Conservation (phyloP, 768 basidiomycete species). For the Sporobolomyces phaffii region DNA sequence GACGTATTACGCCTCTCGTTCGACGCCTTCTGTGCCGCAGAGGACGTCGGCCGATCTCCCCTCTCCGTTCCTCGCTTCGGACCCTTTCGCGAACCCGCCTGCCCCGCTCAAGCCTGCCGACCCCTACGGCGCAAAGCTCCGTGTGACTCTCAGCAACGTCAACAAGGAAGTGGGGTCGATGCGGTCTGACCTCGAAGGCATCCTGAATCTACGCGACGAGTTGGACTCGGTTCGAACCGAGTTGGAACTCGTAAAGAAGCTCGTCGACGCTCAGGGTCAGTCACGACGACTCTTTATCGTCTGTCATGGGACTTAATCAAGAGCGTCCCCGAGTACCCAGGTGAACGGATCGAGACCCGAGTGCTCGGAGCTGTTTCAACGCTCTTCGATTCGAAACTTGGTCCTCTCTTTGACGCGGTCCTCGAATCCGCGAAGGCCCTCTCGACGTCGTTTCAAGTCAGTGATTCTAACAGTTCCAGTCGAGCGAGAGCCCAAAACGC, state of each 20-base stretch:
- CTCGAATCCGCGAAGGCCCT: background rate
- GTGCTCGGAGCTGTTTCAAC: background rate
- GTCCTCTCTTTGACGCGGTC: background rate
- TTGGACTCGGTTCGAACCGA: constrained; percentile 1
- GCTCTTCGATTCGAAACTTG: background rate
- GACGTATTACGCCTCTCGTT: too few relatives aligned
- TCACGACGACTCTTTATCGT: too few relatives aligned
- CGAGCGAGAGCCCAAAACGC: background rate
- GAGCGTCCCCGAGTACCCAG: background rate
- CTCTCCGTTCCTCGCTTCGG: background rate
- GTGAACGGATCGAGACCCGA: background rate
- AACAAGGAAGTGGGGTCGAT: constrained; percentile 6
- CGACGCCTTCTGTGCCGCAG: background rate
- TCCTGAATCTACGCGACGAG: constrained; percentile 1
- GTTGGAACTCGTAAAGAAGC: background rate
- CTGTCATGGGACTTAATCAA: too few relatives aligned
- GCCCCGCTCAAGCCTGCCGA: background rate
- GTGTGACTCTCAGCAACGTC: constrained; percentile 6
- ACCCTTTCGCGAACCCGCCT: background rate
- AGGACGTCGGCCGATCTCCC: background rate
- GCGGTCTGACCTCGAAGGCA: background rate
- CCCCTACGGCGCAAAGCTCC: constrained; percentile 4
- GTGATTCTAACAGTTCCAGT: background rate
- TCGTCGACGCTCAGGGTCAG: background rate
- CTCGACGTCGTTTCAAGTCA: background rate